Evolutionary conservation across 2,329 filamentous ascomycete genomes (phyloP).

Genomic region (Phymatotrichopsis omnivora): DNA sequence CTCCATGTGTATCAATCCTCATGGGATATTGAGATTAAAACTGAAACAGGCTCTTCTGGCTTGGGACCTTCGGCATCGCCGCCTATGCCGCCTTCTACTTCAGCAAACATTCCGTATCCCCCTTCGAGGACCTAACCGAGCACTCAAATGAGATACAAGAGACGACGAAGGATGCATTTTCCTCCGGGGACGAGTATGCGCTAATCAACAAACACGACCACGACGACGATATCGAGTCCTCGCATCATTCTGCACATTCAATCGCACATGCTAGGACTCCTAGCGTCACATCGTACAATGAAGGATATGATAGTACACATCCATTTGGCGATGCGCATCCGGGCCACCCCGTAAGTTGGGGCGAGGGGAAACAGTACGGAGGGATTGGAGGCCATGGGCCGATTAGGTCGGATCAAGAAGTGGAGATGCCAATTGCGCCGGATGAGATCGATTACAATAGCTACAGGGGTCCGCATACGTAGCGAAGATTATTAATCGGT

Average conservation of each 20-base stretch:
- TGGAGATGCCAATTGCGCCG: constrained; percentile 22
- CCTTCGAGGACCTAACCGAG: constrained; percentile 22
- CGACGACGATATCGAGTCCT: constrained; percentile 11
- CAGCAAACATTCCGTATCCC: constrained; percentile 26
- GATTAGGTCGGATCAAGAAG: constrained; percentile 10
- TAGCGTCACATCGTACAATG: constrained; percentile 12
- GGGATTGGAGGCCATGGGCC: constrained; percentile 24
- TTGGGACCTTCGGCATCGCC: constrained; percentile 28
- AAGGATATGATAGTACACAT: constrained; percentile 5
- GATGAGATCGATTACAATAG: constrained; percentile 21
- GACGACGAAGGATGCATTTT: constrained; percentile 28
- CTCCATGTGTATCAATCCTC: constrained; percentile 2
- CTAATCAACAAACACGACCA: constrained; percentile 25
- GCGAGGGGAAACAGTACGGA: constrained; percentile 20
- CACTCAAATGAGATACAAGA: constrained; percentile 24
- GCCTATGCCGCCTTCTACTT: constrained; percentile 31
- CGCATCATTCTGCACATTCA: constrained; percentile 1
- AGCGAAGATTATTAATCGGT: constrained; percentile 3
- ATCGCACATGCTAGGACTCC: constrained; percentile 10
- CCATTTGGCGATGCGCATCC: constrained; percentile 19
- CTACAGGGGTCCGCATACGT: constrained; percentile 16
- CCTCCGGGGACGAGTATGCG: constrained; percentile 26
- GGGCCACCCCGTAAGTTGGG: constrained; percentile 23
- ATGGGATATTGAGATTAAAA: not conserved
- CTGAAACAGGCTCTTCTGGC: constrained; percentile 27